Base-by-base conservation (phyloP, 2,329 filamentous ascomycete genomes). In the Pleochaeta shiraiana region DNA sequence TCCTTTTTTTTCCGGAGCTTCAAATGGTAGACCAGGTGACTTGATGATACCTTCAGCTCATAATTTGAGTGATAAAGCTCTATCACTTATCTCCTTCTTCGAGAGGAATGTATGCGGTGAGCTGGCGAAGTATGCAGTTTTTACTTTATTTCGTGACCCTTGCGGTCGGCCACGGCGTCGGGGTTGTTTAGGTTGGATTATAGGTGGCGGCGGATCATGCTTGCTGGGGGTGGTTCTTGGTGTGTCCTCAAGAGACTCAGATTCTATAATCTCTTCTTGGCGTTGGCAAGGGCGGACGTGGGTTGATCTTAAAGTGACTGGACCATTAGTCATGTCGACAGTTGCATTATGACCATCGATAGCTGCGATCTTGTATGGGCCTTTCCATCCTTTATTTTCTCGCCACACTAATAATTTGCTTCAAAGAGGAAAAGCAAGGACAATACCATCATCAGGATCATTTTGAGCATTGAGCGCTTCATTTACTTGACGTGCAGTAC, bases 1-100 rank as follows among this genome's bases (percentile, higher is more conserved):
- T 63, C 61, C 37, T 50, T 63, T n/a, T n/a, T 63, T 33, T 28
- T 63, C 37, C 24, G 61, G 50, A 5, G 61, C 26, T 47, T 63
- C 37, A 24, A 63, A 63, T 43, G 61, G 61, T 63, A 24, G 30
- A n/a, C 61, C 24, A 28, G 37, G 61, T 63, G 61, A 43, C 16
- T 21, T 33, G 19, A 63, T 63, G 19, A 63, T 63, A 31, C 61
- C 61, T 30, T 63, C 61, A 47, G 28, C 28, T 26, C 61, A 39
- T 21, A 63, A 45, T 21, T 63, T 63, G 14, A 47, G 19, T 30
- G 37, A 43, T 12, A 63, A 26, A 6, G 19, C 43, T 28, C 4
- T 34, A 47, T 63, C 61, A 31, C 37, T 24, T 33, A 16, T 24
- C 39, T 63, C 37, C 33, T 63, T 63, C 24, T 47, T 28, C 16